phyloP scores from a whole-genome alignment of 805 yeast genomes.

The Candida montana region DNA sequence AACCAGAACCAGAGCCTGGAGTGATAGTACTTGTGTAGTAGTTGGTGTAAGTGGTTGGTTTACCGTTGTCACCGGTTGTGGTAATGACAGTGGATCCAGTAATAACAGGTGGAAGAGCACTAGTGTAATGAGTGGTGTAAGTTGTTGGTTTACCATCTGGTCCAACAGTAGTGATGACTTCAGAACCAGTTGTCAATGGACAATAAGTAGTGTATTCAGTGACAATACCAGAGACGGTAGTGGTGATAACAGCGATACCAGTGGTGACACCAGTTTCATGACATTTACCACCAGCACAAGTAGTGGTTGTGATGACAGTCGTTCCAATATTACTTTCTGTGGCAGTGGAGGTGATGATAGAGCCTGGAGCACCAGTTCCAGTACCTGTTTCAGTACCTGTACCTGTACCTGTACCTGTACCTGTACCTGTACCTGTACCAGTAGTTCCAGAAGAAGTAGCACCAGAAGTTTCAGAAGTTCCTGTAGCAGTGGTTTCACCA shows the following conservation, averaged over 20 bases:
- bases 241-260: neutral
- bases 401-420: no score
- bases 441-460: no score
- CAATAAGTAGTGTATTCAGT: neutral
- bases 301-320: neutral
- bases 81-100: conserved; percentile 3
- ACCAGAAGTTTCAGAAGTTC: no score
- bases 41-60: no score
- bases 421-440: no score
- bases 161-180: neutral
- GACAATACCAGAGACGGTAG: neutral
- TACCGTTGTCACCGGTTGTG: neutral
- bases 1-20: neutral
- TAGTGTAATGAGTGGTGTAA: conserved; percentile 6
- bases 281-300: neutral
- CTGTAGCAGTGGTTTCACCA: no score
- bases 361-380: neutral
- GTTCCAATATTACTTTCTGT: neutral
- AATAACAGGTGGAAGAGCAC: conserved; percentile 4
- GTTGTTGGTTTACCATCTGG: neutral
- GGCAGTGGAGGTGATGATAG: neutral
- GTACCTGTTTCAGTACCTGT: no score
- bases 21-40: neutral
- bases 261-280: neutral
- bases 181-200: neutral